Evolutionary conservation across 768 basidiomycete genomes (phyloP).

Genomic region (Amanita phalloides): DNA sequence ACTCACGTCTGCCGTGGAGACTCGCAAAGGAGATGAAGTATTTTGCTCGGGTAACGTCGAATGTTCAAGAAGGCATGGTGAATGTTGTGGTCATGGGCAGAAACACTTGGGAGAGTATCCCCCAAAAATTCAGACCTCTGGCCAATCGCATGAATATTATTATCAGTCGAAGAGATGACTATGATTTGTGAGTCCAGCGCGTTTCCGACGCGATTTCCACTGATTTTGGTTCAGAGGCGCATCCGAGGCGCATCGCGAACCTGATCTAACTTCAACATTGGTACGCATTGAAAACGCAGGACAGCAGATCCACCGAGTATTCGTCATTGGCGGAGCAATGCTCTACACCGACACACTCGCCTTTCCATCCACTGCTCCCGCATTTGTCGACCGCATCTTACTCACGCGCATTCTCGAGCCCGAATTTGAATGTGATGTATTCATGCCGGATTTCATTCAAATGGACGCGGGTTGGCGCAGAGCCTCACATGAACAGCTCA

Average conservation of each 20-base stretch:
- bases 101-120: slow-evolving; percentile 97
- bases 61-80: slow-evolving; percentile 36
- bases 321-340: slow-evolving; percentile 89
- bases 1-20: slow-evolving; percentile 76
- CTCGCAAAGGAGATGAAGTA: slow-evolving; percentile 86
- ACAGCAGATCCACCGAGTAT: slow-evolving; percentile 33
- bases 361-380: slow-evolving; percentile 19
- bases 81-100: slow-evolving; percentile 94
- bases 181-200: slow-evolving; percentile 43
- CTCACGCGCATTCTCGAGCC: slow-evolving; percentile 76
- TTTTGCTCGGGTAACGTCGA: slow-evolving; percentile 73
- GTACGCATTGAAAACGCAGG: slow-evolving; percentile 15
- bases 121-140: slow-evolving; percentile 73
- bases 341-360: slow-evolving; percentile 65
- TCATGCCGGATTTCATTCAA: slow-evolving; percentile 66
- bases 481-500: slow-evolving; percentile 51
- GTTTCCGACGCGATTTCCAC: not conserved
- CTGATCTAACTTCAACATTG: slow-evolving; percentile 33
- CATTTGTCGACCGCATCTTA: slow-evolving; percentile 68
- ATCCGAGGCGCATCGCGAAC: slow-evolving; percentile 22
- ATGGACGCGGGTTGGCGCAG: slow-evolving; percentile 38
- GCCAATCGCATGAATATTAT: slow-evolving; percentile 69
- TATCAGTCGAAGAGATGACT: slow-evolving; percentile 48
- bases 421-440: slow-evolving; percentile 77
- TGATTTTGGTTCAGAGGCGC: slow-evolving; percentile 6